Evolutionary conservation across 225 moss, liverwort and hornwort genomes (phyloP).

Genomic region (Straminergon stramineum): DNA sequence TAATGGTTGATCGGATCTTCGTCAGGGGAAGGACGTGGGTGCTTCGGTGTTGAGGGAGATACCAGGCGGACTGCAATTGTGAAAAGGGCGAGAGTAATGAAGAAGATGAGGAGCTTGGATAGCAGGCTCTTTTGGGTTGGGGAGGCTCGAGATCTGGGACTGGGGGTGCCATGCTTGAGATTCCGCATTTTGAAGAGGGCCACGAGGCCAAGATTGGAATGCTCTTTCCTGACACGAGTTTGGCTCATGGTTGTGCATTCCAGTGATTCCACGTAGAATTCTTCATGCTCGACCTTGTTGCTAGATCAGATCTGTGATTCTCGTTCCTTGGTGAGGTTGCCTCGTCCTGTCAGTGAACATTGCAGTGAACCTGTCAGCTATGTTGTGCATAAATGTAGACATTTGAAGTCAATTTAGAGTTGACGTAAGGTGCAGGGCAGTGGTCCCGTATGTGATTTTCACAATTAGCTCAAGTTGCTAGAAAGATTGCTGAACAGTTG

Average conservation of each 20-base stretch:
- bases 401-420: background rate
- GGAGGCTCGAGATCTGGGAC: background rate
- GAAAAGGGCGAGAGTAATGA: conserved; percentile 9
- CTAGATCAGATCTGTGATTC: background rate
- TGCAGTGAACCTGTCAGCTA: background rate
- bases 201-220: background rate
- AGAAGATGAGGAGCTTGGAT: conserved; percentile 1
- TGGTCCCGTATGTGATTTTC: background rate
- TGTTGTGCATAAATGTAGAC: background rate
- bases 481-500: background rate
- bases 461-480: background rate
- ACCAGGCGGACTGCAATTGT: background rate
- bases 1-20: background rate
- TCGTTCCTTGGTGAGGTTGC: background rate
- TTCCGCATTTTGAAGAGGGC: background rate
- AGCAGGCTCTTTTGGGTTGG: background rate
- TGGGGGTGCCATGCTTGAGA: background rate
- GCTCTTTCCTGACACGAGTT: background rate
- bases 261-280: background rate
- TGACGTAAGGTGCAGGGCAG: too few species aligned
- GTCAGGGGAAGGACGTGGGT: too few species aligned
- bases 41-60: background rate
- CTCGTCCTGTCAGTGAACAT: background rate
- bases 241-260: background rate
- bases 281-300: background rate